These are phyloP conservation scores for Strobilomyces confusus DNA, from an alignment of 768 basidiomycete genomes.

Conservation along the genomic window DNA sequence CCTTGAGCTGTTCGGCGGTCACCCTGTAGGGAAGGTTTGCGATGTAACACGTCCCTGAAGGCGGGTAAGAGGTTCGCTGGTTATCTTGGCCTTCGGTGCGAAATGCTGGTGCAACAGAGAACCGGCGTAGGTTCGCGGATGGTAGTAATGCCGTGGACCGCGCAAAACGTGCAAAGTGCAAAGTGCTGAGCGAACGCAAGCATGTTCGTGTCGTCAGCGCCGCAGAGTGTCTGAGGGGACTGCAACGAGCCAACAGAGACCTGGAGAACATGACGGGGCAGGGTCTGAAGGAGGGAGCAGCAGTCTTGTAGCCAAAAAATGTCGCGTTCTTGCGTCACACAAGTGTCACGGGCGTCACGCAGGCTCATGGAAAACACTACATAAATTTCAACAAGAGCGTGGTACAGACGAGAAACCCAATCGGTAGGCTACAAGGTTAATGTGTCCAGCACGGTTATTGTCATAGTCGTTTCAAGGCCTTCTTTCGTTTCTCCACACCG, in stretches of 20 bases:
- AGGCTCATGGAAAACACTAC: neutral
- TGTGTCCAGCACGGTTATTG: constrained; percentile 1
- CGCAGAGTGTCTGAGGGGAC: constrained; percentile 8
- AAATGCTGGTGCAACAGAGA: constrained; percentile 16
- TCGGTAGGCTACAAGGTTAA: neutral
- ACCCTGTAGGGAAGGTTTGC: constrained; percentile 52
- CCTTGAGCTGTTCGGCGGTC: constrained; percentile 38
- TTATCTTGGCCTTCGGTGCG: constrained; percentile 1
- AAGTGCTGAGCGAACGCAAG: constrained; percentile 15
- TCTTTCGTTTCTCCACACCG: constrained; percentile 81
- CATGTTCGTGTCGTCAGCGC: constrained; percentile 3
- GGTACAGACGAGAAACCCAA: neutral
- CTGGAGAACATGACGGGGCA: constrained; percentile 20
- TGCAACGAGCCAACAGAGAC: constrained; percentile 17
- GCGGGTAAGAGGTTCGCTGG: constrained; percentile 10
- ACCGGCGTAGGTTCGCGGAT: constrained; percentile 9
- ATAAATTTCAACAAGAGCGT: constrained; percentile 3
- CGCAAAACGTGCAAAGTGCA: constrained; percentile 4
- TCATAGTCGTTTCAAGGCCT: constrained; percentile 77
- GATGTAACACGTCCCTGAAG: constrained; percentile 41
- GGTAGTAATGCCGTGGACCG: neutral
- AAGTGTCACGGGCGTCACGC: constrained; percentile 18
- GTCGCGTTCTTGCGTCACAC: constrained; percentile 18
- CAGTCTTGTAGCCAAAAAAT: constrained; percentile 12
- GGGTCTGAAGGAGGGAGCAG: neutral